Evolutionary conservation across 108 stramenopile genomes (phyloP), one percentile per base, ranked within the genome.

Genomic region (Skeletonema tropicum): DNA sequence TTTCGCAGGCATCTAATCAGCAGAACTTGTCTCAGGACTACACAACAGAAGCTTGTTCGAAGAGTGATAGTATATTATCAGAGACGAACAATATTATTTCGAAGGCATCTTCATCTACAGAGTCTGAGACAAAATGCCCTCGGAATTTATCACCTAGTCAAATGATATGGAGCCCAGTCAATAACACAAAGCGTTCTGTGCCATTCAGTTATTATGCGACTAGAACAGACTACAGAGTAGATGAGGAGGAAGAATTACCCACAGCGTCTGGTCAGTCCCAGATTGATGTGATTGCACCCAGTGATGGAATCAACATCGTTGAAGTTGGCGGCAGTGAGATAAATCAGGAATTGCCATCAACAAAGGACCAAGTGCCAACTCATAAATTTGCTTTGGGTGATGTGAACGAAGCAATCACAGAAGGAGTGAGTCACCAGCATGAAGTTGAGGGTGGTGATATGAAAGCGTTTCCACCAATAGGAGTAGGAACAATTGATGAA

Each of bases 141-240:
- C 63, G 73, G 15, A 57, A 74, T 30, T 49, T 81, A 23, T 73
- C 80, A 45, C 52, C 80, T 3, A 52, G 13, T 39, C 63, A 68
- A 49, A 73, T 70, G 73, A 74, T 70, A 58, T 81, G 80, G 80
- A 66, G 33, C 39, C 60, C 31, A 61, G 5, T 61, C 60, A 61
- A 61, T 6, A n/a, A 25, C 35, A 60, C 3, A 19, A 45, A 45
- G 3, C 2, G 3, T n/a, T 45, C 42, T 45, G 14, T 45, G 15
- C 15, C 15, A 45, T n/a, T 45, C 42, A 45, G 15, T 45, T 45
- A n/a, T 45, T 3, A n/a, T n/a, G 42, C 14, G 15, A 45, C 1
- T 5, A 45, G 42, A 14, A 45, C 15, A n/a, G 42, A n/a, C 2
- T 39, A 12, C 11, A 2, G 11, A 9, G 38, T 39, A 39, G 38